A percentile compares a stretch with the other conserved stretches of the same genome.
These are phyloP conservation scores for Bathelium albidoporum DNA, from an alignment of 495 filamentous ascomycete species.

Conservation along the genomic window DNA sequence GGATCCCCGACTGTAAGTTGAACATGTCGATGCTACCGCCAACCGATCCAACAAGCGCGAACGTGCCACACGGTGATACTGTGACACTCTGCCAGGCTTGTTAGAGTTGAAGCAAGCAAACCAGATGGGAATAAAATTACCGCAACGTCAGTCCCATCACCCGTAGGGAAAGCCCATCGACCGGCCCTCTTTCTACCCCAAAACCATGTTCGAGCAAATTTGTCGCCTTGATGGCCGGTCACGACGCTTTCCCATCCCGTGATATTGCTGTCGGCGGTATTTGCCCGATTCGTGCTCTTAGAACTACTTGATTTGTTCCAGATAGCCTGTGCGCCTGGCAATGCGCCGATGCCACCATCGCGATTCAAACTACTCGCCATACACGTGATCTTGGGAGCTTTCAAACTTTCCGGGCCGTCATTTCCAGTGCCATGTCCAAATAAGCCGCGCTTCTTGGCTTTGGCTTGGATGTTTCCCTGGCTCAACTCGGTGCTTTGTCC, in stretches of 20 bases:
- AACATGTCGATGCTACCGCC: conserved; percentile 81
- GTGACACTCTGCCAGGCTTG: conserved; percentile 53
- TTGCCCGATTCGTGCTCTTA: conserved; percentile 43
- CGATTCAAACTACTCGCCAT: conserved; percentile 84
- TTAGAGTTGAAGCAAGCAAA: conserved; percentile 7
- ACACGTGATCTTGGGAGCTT: conserved; percentile 79
- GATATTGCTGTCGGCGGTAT: conserved; percentile 47
- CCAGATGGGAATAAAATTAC: conserved; percentile 20
- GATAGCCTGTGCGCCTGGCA: conserved; percentile 55
- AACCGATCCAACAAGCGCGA: conserved; percentile 80
- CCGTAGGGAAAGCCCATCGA: conserved; percentile 83
- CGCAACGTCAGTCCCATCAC: conserved; percentile 70
- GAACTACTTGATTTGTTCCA: conserved; percentile 64
- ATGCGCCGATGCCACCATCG: conserved; percentile 80
- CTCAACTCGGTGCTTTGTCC: conserved; percentile 90
- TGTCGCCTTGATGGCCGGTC: conserved; percentile 82
- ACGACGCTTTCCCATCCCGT: conserved; percentile 96
- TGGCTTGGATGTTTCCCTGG: conserved; percentile 72
- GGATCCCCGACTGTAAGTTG: conserved; percentile 87
- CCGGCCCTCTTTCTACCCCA: conserved; percentile 90
- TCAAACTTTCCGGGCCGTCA: conserved; percentile 60
- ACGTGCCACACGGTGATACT: conserved; percentile 84
- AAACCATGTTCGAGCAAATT: conserved; percentile 87
- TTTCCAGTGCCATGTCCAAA: conserved; percentile 45
- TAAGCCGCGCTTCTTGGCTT: conserved; percentile 71